A percentile compares a stretch with the other conserved stretches of the same genome.
These are phyloP conservation scores for Peronospora belbahrii DNA, from an alignment of 352 stramenopile genomes.

Conservation along the genomic window DNA sequence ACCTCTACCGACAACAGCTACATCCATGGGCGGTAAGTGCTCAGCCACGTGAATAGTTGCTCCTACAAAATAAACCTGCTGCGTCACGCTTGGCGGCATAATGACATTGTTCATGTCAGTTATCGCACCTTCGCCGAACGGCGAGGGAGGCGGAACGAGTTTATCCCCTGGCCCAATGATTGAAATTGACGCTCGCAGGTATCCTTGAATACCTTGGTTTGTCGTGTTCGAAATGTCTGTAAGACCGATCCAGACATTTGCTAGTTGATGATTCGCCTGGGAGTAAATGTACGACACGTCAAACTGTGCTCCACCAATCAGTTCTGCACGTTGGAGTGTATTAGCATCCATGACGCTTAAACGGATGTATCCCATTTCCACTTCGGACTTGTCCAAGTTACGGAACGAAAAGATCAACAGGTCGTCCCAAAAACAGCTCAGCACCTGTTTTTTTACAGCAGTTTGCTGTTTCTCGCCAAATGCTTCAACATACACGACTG, in stretches of 20 bases:
- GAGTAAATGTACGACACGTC: constrained; percentile 86
- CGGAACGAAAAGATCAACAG: constrained; percentile 70
- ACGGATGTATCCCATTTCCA: constrained; percentile 80
- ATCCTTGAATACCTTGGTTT: constrained; percentile 87
- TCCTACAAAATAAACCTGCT: constrained; percentile 68
- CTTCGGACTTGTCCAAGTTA: constrained; percentile 67
- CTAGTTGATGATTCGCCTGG: constrained; percentile 80
- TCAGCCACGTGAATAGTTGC: constrained; percentile 62
- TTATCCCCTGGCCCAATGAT: constrained; percentile 86
- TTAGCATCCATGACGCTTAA: constrained; percentile 84
- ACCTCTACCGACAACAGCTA: constrained; percentile 46
- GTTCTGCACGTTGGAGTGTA: constrained; percentile 75
- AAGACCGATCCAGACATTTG: constrained; percentile 87
- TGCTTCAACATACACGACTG: constrained; percentile 86
- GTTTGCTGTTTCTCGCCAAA: constrained; percentile 84
- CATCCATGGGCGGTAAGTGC: constrained; percentile 70
- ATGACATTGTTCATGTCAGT: constrained; percentile 59
- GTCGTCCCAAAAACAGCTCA: constrained; percentile 85
- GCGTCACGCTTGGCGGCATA: constrained; percentile 67
- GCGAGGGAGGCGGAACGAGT: constrained; percentile 55
- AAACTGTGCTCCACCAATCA: constrained; percentile 84
- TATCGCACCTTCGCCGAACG: constrained; percentile 36
- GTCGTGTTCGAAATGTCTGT: constrained; percentile 75
- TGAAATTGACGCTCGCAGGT: constrained; percentile 81
- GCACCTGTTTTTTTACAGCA: constrained; percentile 72